A percentile compares a stretch with the other conserved stretches of the same genome.
Conservation (phyloP, 148 eudicot genomes). For the Amaranthus hypochondriacus region DNA sequence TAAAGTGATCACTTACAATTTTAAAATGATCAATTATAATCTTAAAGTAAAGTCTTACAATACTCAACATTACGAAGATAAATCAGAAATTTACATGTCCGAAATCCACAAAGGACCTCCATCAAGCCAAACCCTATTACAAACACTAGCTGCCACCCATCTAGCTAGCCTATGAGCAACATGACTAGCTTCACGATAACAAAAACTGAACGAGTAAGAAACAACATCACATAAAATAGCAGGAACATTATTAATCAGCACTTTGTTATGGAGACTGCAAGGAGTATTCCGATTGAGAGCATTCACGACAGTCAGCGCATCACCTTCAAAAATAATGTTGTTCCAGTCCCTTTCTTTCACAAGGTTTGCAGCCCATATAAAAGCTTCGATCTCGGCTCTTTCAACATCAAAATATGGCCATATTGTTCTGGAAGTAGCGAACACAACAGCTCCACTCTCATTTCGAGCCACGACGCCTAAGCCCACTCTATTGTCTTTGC, state of each 20-base stretch:
- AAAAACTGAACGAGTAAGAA: neutral
- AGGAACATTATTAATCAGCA: neutral
- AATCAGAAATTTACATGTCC: neutral
- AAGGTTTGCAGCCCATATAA: neutral
- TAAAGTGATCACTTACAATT: too few species aligned
- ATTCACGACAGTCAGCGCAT: neutral
- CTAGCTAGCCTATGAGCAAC: neutral
- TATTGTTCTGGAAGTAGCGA: neutral
- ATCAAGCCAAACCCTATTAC: neutral
- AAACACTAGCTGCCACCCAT: neutral
- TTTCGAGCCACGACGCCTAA: neutral
- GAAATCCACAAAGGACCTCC: neutral
- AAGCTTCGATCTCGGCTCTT: neutral
- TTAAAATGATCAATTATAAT: too few species aligned
- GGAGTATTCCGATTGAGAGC: neutral
- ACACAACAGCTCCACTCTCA: neutral
- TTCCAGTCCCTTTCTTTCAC: neutral
- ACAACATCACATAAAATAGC: too few species aligned
- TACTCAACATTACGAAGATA: too few species aligned
- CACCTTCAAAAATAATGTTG: neutral
- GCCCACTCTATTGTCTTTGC: neutral
- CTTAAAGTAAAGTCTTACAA: too few species aligned
- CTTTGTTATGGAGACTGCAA: too few species aligned
- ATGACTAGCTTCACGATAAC: neutral
- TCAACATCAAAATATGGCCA: neutral